Evolutionary conservation across 192 early-diverging fungal species (phyloP), one percentile per base, ranked within the genome.

Genomic region (Irineochytrium annulatum): DNA sequence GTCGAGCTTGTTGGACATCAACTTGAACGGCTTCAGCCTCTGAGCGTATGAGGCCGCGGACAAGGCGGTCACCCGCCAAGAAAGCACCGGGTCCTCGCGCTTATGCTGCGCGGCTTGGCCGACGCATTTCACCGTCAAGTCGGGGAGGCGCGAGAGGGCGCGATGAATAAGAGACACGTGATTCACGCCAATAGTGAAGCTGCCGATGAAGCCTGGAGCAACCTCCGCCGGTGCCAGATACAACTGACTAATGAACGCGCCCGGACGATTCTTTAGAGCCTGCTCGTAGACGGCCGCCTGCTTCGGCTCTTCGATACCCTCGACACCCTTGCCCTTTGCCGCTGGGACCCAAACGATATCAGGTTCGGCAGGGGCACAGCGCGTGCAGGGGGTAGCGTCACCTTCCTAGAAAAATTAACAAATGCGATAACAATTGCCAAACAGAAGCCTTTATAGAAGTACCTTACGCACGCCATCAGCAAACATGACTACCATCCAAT

Each of bases 281-380:
- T 69, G 65, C 57, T 77, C 76, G 56, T 74, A 77, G 2, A 62
- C 45, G 31, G 57, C 72, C 1, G 76, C 76, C 49, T 74, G 68
- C 1, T 41, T 37, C 20, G 69, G 66, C 34, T 77, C 69, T 62
- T 77, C 76, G 3, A 71, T 52, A 8, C 69, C 67, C 11, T 56
- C 29, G 24, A 66, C 43, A 33, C 37, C 46, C 26, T 70, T 67
- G 27, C 52, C 57, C 13, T 52, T 64, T 6, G n/a, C 34, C 8
- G 20, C 29, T 6, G 64, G 46, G 11, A 59, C 33, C 76, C 76
- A 77, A 2, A 54, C 19, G 14, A 77, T 45, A 14, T 39, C 60
- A 22, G 76, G 76, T 33, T 43, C 35, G 20, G 59, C 34, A 34
- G 76, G 76, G 17, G 76, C 76, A 54, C 76, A 77, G 5, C 57